Evolutionary conservation across 768 basidiomycete species (phyloP), one percentile per base, ranked within the genome.

Genomic region (Strobilomyces confusus): DNA sequence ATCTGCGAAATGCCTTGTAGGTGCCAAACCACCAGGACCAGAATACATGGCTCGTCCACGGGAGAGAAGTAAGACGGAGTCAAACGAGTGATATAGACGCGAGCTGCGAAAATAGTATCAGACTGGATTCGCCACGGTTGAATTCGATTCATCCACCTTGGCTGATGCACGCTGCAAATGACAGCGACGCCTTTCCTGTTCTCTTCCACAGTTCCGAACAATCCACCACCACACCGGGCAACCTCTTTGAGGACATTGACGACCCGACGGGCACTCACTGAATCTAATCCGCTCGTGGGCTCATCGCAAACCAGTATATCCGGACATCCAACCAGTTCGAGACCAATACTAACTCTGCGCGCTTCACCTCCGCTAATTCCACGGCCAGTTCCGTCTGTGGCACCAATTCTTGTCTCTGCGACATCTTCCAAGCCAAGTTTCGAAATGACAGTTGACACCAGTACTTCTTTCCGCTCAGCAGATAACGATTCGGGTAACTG

Each of bases 311-410:
- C 82, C 37, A 97, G 69, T 12, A 97, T 76, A 63, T 93, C 90
- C 0, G 94, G 94, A 37, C 80, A 78, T 0, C 90, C 86, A 44
- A 95, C 85, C 11, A 97, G 77, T 72, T 95, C 94, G 34, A 94
- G 71, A 6, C 92, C 94, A 55, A 97, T 95, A 53, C 87, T 92
- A 6, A 97, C 89, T 46, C 94, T 75, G 43, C 94, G 79, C 77
- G 90, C 89, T 69, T 97, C 93, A 11, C 94, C 94, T 12, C 94
- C 94, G 61, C 87, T 90, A 48, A 97, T 92, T 0, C 92, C 94
- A 44, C 92, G 77, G 19, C 81, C 76, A 57, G 87, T 85, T 6
- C 83, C 80, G 11, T 85, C 84, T 5, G 79, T 78, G 15, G 82
- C 68, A 4, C 70, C 83, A 36, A 97, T 94, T 51, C 87, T 75